Evolutionary conservation across 768 basidiomycete species (phyloP), one percentile per base, ranked within the genome.

Genomic region (Mycena olivaceomarginata): DNA sequence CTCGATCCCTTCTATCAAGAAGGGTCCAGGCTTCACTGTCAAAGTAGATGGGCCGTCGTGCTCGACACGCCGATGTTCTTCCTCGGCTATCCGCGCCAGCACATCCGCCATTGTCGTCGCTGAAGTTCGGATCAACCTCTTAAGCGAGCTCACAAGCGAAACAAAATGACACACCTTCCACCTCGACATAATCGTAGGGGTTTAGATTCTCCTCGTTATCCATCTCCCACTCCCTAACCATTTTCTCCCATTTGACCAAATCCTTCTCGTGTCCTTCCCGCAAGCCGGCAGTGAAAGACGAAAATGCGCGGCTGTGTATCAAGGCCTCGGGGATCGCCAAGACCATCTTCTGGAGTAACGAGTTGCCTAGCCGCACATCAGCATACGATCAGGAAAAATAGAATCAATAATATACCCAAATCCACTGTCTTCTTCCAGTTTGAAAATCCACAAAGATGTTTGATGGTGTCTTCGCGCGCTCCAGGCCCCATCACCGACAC

Each of bases 31-130:
- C 6, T 67, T 67, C 18, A 51, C 46, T 2, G 5, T 4, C 25
- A 67, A 5, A 1, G 22, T 46, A 6, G 31, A 22, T 2, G 46
- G 15, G 7, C 65, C 25, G 5, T 22, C 37, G 2, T 3, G 5
- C 1, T 8, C 25, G 1, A 67, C 65, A 7, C 65, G 11, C 0
- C 15, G 46, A 12, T 67, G 65, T 13, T 67, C 65, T 15, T 67
- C 65, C 15, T 67, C 45, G 5, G 65, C 31, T 5, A 67, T 37
- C 20, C 46, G 13, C 16, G 37, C 37, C 65, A 67, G 37, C 1
- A 67, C 65, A 9, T 67, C 65, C 0, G 65, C 65, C 46, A 67
- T 51, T 8, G 65, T 67, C 9, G 48, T 46, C 25, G 25, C 65
- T 67, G 7, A 3, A 31, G 31, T 31, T 1, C 31, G 31, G 31